Conservation (phyloP, 2,329 filamentous ascomycete genomes). For the Phialemoniopsis sp. region DNA sequence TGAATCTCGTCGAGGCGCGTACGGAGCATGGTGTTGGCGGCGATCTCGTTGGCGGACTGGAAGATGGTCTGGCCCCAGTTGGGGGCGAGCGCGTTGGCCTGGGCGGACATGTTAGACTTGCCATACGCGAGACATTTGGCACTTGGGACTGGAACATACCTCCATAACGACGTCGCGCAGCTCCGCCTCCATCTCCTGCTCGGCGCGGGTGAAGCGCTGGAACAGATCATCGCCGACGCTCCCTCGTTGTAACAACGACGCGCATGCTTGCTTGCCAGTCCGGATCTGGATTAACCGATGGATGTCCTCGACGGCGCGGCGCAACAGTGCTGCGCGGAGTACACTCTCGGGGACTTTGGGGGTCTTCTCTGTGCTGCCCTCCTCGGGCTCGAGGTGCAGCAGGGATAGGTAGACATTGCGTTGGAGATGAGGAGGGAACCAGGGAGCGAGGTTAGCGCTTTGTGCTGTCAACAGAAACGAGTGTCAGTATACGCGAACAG, state of each 20-base stretch:
- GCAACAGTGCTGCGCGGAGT: slow-evolving; percentile 80
- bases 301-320: slow-evolving; percentile 90
- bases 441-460: slow-evolving; percentile 82
- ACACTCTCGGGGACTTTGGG: slow-evolving; percentile 76
- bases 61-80: slow-evolving; percentile 95
- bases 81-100: slow-evolving; percentile 87
- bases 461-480: slow-evolving; percentile 46
- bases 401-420: slow-evolving; percentile 94
- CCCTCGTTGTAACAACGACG: slow-evolving; percentile 77
- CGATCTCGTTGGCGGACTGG: slow-evolving; percentile 95
- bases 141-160: slow-evolving; percentile 43
- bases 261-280: slow-evolving; percentile 82
- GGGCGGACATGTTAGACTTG: slow-evolving; percentile 1
- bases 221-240: slow-evolving; percentile 95
- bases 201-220: slow-evolving; percentile 85
- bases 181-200: slow-evolving; percentile 98
- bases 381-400: slow-evolving; percentile 68
- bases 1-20: slow-evolving; percentile 73
- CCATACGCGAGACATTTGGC: no score
- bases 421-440: slow-evolving; percentile 88
- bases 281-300: slow-evolving; percentile 85
- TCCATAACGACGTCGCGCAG: slow-evolving; percentile 90
- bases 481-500: slow-evolving; percentile 9
- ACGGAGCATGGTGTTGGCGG: slow-evolving; percentile 75
- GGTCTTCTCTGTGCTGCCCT: slow-evolving; percentile 55